Conservation (phyloP, 306 rosid species). For the Ormosia semicastrata region DNA sequence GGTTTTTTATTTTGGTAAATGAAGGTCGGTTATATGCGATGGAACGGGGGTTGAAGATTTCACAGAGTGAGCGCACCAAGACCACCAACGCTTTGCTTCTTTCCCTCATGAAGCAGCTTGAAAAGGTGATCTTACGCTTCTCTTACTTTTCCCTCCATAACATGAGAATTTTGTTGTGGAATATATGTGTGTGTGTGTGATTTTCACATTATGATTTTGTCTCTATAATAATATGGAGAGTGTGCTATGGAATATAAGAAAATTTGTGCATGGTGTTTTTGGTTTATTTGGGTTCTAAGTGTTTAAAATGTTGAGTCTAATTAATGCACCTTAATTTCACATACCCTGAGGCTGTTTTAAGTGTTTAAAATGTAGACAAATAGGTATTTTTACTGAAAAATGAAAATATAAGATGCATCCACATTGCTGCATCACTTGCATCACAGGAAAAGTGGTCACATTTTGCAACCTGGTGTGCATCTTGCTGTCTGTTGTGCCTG, state of each 20-base stretch:
- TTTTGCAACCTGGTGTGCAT: not conserved
- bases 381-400: not conserved
- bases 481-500: not conserved
- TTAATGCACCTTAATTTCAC: too few relatives aligned
- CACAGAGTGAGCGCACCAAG: slow-evolving; percentile 87
- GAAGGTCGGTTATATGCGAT: slow-evolving; percentile 95
- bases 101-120: slow-evolving; percentile 97
- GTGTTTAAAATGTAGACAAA: not conserved
- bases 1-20: not conserved
- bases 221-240: too few relatives aligned
- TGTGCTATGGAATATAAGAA: too few relatives aligned
- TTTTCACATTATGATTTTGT: too few relatives aligned
- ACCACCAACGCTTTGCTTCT: slow-evolving; percentile 84
- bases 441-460: not conserved
- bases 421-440: too few relatives aligned
- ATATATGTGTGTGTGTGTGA: too few relatives aligned
- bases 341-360: too few relatives aligned
- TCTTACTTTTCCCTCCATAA: too few relatives aligned
- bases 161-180: too few relatives aligned
- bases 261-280: too few relatives aligned
- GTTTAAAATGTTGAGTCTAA: too few relatives aligned
- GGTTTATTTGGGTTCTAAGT: too few relatives aligned
- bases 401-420: not conserved
- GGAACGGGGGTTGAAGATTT: slow-evolving; percentile 94
- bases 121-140: slow-evolving; percentile 46